Evolutionary conservation across 1,284 basidiomycete species (phyloP).

Genomic region (Coniophora puteana): DNA sequence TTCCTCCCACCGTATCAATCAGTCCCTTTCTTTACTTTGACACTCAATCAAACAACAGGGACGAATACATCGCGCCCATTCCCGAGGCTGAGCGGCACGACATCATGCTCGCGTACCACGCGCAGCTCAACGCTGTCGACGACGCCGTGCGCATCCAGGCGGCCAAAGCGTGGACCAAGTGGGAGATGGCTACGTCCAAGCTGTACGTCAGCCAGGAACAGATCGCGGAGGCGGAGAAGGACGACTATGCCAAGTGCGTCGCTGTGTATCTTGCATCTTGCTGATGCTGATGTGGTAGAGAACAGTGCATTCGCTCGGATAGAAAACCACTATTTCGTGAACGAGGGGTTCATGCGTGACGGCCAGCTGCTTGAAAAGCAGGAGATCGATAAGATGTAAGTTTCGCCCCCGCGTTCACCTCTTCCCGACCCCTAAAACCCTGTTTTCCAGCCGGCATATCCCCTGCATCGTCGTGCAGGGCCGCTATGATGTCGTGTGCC

Average conservation of each 20-base stretch:
- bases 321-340: constrained; percentile 91
- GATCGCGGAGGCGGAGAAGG: constrained; percentile 69
- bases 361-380: constrained; percentile 84
- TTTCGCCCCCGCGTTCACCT: constrained; percentile 5
- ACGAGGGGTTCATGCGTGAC: constrained; percentile 86
- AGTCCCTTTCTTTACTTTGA: neutral
- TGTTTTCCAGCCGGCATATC: constrained; percentile 66
- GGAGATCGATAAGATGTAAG: constrained; percentile 88
- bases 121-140: constrained; percentile 75
- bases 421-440: constrained; percentile 12
- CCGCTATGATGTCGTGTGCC: constrained; percentile 78
- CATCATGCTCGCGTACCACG: constrained; percentile 82
- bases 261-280: constrained; percentile 8
- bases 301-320: constrained; percentile 87
- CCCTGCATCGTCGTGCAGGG: constrained; percentile 87
- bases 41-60: constrained; percentile 43
- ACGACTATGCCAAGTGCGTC: constrained; percentile 72
- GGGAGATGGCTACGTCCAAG: constrained; percentile 86
- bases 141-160: constrained; percentile 65
- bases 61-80: constrained; percentile 78
- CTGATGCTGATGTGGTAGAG: neutral
- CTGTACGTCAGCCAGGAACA: constrained; percentile 67
- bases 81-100: constrained; percentile 78
- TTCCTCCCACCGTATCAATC: neutral
- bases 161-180: constrained; percentile 85